Conservation (phyloP, 202 grass and related monocot species). For the Brachypodium distachyon region DNA sequence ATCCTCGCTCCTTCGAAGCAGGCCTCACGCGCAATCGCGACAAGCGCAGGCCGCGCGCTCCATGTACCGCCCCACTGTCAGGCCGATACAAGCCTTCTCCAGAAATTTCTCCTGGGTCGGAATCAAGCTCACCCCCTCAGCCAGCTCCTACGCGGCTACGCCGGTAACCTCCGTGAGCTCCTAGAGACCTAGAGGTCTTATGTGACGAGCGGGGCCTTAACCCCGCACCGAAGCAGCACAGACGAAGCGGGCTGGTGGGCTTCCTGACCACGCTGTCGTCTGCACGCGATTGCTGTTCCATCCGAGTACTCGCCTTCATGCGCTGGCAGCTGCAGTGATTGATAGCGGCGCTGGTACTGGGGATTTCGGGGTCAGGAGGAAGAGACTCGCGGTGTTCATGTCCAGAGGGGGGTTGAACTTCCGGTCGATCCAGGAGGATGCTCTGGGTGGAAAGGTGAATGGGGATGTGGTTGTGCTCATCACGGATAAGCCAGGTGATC, state of each 20-base stretch:
- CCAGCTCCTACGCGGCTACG: too few species aligned
- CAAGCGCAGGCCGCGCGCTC: too few species aligned
- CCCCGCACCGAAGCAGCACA: background rate
- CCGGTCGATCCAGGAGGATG: conserved; percentile 41
- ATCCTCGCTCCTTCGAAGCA: too few species aligned
- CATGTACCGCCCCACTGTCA: too few species aligned
- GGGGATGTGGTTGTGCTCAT: conserved; percentile 53
- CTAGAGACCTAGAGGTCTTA: too few species aligned
- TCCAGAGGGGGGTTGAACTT: conserved; percentile 74
- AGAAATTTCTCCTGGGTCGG: too few species aligned
- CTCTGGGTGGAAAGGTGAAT: conserved; percentile 24
- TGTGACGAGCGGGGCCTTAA: too few species aligned
- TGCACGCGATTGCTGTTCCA: background rate
- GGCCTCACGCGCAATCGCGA: too few species aligned
- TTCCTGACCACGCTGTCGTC: background rate
- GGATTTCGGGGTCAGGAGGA: conserved; percentile 7
- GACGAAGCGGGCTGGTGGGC: background rate
- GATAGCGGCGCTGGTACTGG: background rate
- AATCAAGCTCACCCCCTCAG: too few species aligned
- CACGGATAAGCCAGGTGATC: conserved; percentile 56
- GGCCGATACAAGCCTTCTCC: too few species aligned
- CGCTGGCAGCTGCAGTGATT: background rate
- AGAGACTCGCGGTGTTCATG: conserved; percentile 57
- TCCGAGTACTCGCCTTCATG: background rate
- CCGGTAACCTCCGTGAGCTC: too few species aligned